Conservation (phyloP, 805 yeast genomes). For the Ogataea corticis region DNA sequence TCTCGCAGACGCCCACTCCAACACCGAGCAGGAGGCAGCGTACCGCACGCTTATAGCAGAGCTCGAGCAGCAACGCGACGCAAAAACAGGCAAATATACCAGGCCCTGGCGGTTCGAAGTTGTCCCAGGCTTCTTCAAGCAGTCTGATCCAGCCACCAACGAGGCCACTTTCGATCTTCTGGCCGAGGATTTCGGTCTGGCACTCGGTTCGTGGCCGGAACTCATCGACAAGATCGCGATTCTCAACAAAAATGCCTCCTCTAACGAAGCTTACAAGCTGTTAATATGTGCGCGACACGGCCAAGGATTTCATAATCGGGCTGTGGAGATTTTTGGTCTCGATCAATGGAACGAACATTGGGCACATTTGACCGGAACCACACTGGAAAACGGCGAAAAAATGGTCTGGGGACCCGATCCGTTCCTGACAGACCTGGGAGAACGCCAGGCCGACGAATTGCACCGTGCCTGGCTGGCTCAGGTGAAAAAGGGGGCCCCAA, state of each 20-base stretch:
- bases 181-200: slow-evolving; percentile 45
- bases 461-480: slow-evolving; percentile 45
- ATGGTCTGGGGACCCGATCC: slow-evolving; percentile 63
- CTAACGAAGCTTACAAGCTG: slow-evolving; percentile 47
- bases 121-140: slow-evolving; percentile 52
- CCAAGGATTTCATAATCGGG: slow-evolving; percentile 64
- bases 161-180: slow-evolving; percentile 48
- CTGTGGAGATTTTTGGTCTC: slow-evolving; percentile 54
- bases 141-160: slow-evolving; percentile 43
- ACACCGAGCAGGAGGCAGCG: slow-evolving; percentile 18
- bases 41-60: slow-evolving; percentile 15
- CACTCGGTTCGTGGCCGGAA: slow-evolving; percentile 41
- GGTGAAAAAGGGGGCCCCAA: slow-evolving; percentile 47
- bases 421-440: slow-evolving; percentile 54
- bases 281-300: slow-evolving; percentile 66
- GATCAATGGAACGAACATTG: slow-evolving; percentile 59
- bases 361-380: slow-evolving; percentile 45
- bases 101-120: slow-evolving; percentile 49
- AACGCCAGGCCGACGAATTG: slow-evolving; percentile 54
- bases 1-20: slow-evolving; percentile 29
- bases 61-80: slow-evolving; percentile 23
- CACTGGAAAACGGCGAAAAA: slow-evolving; percentile 44
- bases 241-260: slow-evolving; percentile 37
- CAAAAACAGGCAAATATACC: slow-evolving; percentile 25
- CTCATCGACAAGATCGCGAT: slow-evolving; percentile 34